These are phyloP conservation scores for Penicillium sp. DNA, from an alignment of 2,329 filamentous ascomycete genomes.

Conservation along the genomic window DNA sequence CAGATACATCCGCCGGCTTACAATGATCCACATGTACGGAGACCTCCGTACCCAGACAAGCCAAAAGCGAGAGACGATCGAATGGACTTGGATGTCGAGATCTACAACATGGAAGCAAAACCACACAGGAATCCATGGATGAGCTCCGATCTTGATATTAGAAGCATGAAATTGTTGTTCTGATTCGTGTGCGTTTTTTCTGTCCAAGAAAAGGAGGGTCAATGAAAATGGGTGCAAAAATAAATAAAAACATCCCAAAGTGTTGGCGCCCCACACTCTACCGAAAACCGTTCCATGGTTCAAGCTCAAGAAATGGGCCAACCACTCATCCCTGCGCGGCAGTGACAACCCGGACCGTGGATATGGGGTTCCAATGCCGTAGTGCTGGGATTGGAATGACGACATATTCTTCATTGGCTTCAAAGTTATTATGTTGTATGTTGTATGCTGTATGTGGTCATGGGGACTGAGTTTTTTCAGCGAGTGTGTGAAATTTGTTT, in stretches of 20 bases:
- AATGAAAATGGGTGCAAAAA: neutral
- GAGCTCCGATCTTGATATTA: neutral
- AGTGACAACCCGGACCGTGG: constrained; percentile 14
- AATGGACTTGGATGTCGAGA: neutral
- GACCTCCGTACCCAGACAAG: too few relatives aligned
- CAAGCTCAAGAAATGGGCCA: neutral
- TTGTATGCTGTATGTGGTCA: neutral
- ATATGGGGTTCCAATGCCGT: constrained; percentile 15
- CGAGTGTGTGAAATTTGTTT: neutral
- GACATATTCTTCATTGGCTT: constrained; percentile 11
- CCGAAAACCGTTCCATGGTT: constrained; percentile 4
- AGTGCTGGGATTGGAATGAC: constrained; percentile 21
- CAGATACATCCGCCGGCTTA: neutral
- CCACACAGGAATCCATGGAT: neutral
- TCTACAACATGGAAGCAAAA: neutral
- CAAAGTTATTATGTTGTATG: too few relatives aligned
- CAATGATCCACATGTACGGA: too few relatives aligned
- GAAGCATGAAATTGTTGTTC: neutral
- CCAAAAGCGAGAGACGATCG: neutral
- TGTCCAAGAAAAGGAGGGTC: neutral
- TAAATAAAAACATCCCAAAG: neutral
- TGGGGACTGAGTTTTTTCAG: neutral
- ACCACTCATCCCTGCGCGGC: neutral
- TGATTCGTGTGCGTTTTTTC: neutral
- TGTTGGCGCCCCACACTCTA: constrained; percentile 2